Conservation (phyloP, 2,329 filamentous ascomycete genomes). For the Apiospora malaysiana region DNA sequence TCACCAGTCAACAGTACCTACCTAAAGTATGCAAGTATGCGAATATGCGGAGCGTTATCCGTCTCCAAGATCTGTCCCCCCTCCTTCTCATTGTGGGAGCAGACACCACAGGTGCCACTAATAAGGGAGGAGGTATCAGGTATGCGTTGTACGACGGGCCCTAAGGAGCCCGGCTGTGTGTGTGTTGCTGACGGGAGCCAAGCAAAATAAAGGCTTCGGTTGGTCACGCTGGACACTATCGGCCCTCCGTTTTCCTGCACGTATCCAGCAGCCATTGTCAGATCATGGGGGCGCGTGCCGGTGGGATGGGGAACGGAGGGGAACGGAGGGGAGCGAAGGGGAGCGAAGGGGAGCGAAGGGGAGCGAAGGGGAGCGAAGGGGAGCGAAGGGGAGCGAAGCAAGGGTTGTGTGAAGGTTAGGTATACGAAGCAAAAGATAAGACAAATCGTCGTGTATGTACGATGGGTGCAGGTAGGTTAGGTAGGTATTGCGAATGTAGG, state of each 20-base stretch:
- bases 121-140: conserved; percentile 1
- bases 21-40: background rate
- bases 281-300: background rate
- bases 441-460: background rate
- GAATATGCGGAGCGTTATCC: conserved; percentile 11
- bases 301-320: background rate
- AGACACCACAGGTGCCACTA: background rate
- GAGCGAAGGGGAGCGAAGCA: background rate
- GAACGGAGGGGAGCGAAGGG: no score
- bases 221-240: conserved; percentile 4
- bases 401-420: background rate
- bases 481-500: no score
- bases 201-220: background rate
- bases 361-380: no score
- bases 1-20: no score
- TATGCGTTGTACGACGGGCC: conserved; percentile 13
- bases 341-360: no score
- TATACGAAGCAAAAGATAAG: conserved; percentile 12
- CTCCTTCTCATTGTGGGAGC: conserved; percentile 1
- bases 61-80: background rate
- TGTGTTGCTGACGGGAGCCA: background rate
- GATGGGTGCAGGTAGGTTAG: no score
- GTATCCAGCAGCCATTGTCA: conserved; percentile 8
- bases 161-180: background rate
- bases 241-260: conserved; percentile 4